A percentile compares a stretch with the other conserved stretches of the same genome.
Evolutionary conservation across 352 stramenopile species (phyloP).

Genomic region (Pythium inflatum): DNA sequence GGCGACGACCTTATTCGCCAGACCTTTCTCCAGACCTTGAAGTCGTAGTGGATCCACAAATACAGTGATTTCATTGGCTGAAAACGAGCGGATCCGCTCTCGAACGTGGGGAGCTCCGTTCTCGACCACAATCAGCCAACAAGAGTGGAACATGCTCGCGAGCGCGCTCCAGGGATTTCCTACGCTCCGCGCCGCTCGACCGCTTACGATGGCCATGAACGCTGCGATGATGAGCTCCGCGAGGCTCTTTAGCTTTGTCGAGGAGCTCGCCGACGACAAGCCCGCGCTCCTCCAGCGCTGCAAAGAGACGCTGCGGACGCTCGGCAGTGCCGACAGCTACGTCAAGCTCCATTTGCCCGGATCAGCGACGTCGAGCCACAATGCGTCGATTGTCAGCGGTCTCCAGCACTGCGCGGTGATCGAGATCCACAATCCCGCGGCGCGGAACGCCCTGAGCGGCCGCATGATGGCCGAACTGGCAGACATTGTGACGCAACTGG

Average conservation of each 20-base stretch:
- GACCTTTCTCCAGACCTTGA: conserved; percentile 53
- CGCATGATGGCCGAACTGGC: conserved; percentile 90
- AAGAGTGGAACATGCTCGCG: conserved; percentile 18
- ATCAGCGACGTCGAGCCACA: neutral
- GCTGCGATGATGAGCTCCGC: conserved; percentile 31
- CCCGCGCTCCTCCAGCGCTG: conserved; percentile 42
- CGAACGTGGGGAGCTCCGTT: neutral
- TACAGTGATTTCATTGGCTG: conserved; percentile 23
- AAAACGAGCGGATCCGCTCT: conserved; percentile 12
- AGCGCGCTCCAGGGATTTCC: too few species aligned
- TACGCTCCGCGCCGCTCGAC: neutral
- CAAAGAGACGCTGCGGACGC: conserved; percentile 49
- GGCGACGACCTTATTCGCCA: conserved; percentile 80
- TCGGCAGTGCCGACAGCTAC: conserved; percentile 43
- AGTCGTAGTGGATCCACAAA: conserved; percentile 31
- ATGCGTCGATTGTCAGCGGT: conserved; percentile 7
- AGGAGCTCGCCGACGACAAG: conserved; percentile 43
- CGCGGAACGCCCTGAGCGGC: conserved; percentile 77
- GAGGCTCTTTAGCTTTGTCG: conserved; percentile 60
- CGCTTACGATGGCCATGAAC: conserved; percentile 15
- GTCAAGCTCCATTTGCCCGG: conserved; percentile 47
- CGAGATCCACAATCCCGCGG: conserved; percentile 71
- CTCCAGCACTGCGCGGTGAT: conserved; percentile 62
- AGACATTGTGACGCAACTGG: conserved; percentile 65
- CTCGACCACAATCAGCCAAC: conserved; percentile 9